Conservation (phyloP, 805 yeast genomes). For the Hanseniaspora vineae region DNA sequence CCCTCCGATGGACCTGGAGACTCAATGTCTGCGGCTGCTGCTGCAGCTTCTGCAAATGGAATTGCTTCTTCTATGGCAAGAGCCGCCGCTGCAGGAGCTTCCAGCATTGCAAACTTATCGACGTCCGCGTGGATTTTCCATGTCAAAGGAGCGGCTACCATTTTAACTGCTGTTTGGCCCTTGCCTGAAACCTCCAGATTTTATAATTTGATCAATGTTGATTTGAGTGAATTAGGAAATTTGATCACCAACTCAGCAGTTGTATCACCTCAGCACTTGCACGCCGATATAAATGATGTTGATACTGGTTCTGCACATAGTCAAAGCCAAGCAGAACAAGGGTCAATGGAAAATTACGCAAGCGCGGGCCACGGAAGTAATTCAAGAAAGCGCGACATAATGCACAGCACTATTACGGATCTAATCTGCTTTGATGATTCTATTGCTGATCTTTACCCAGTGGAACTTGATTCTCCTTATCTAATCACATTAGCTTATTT, state of each 20-base stretch:
- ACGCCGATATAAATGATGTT: neutral
- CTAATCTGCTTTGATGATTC: constrained; percentile 77
- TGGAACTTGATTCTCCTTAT: constrained; percentile 72
- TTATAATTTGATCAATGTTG: constrained; percentile 67
- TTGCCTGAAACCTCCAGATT: constrained; percentile 55
- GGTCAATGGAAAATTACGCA: constrained; percentile 11
- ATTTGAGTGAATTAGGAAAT: constrained; percentile 80
- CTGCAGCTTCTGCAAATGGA: constrained; percentile 1
- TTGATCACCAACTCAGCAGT: constrained; percentile 16
- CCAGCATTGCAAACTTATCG: constrained; percentile 40
- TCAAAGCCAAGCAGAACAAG: no score
- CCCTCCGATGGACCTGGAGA: constrained; percentile 11
- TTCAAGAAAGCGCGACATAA: neutral
- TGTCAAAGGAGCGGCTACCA: constrained; percentile 94
- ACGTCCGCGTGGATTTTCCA: constrained; percentile 96
- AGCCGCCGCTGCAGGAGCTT: constrained; percentile 16
- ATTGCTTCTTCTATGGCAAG: constrained; percentile 6
- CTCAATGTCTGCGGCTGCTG: constrained; percentile 17
- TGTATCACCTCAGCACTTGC: neutral
- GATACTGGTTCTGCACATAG: no score
- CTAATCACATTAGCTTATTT: constrained; percentile 75
- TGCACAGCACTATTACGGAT: constrained; percentile 33
- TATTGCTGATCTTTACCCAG: constrained; percentile 77
- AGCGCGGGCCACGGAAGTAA: constrained; percentile 5
- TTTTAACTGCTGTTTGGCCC: constrained; percentile 94